phyloP scores from a whole-genome alignment of 2,329 filamentous ascomycete genomes.

The Leptographium flavum region DNA sequence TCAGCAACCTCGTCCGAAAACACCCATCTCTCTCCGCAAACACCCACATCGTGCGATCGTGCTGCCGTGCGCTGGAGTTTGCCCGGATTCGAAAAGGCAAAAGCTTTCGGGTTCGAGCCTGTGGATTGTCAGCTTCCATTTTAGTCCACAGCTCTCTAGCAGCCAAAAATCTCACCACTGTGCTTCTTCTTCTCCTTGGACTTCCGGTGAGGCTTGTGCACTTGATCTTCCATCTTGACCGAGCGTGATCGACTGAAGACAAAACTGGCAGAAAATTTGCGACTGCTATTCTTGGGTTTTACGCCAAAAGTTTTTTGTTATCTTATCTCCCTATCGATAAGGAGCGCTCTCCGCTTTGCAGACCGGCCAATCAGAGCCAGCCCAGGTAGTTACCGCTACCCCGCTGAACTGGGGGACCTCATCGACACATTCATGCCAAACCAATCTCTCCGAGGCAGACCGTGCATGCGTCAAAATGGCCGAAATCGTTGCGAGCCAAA shows the following conservation, averaged over 20 bases:
- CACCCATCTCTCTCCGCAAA: neutral
- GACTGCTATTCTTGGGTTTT: neutral
- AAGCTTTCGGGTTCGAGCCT: constrained; percentile 81
- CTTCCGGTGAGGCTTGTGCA: constrained; percentile 73
- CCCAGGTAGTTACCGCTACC: neutral
- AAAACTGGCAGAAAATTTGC: constrained; percentile 6
- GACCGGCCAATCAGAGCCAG: neutral
- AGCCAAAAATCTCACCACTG: constrained; percentile 35
- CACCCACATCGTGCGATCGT: constrained; percentile 51
- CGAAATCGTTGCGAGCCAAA: constrained; percentile 29
- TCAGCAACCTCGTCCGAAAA: neutral
- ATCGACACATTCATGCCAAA: no score
- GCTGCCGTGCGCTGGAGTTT: constrained; percentile 63
- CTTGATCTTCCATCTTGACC: constrained; percentile 63
- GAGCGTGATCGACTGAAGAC: neutral
- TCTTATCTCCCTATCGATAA: constrained; percentile 8
- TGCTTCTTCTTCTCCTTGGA: constrained; percentile 73
- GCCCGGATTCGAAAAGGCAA: constrained; percentile 70
- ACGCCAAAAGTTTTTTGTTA: constrained; percentile 5
- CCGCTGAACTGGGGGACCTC: neutral
- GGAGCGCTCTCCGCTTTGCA: neutral
- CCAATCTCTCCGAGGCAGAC: no score
- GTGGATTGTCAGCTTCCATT: constrained; percentile 13
- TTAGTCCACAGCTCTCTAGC: no score
- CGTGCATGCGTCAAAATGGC: no score